Base-by-base conservation (phyloP, 2,329 filamentous ascomycete species). In the Fusarium buharicum region DNA sequence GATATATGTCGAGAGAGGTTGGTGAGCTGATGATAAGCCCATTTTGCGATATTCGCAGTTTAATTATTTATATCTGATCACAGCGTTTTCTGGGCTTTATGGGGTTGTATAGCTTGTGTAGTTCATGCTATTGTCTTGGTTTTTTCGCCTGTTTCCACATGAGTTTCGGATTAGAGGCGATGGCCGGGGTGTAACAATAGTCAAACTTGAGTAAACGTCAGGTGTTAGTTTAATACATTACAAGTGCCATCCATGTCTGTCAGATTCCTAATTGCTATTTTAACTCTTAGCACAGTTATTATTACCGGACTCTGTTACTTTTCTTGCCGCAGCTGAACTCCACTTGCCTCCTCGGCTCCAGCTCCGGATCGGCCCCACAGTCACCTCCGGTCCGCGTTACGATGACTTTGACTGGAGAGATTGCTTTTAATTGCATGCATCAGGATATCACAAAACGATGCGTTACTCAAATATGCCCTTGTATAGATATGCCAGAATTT, bases 161-260 rank as follows among this genome's bases (percentile, higher is more conserved):
- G 44, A 22, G 59, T 63, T 54, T 62, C 62, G 50, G 30, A 39
- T 54, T 38, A 18, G 17, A 45, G 24, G 45, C 38, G 36, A 44
- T 65, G 37, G 39, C 43, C 24, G 37, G 39, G 41, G 8, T 62
- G 62, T 41, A 39, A 64, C 62, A 34, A 34, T 66, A 52, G 47
- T 62, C 52, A 65, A 62, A 65, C 62, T 17, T 17, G 27, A 37
- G 14, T 45, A 50, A 45, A 16, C 7, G 8, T 48, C 18, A 37
- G 16, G 10, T 41, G 36, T 20, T 28, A n/a, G 27, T 17, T 27
- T 17, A 31, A 40, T 38, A 28, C 30, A 38, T 20, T 24, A 27
- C 6, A 37, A 37, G 12, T 20, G 9, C 13, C 17, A 30, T 2
- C 55, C 56, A 31, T 44, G 39, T 17, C 1, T 30, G 7, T 30